Evolutionary conservation across 176 grass and related monocot species (phyloP).

Genomic region (Oryza punctata): DNA sequence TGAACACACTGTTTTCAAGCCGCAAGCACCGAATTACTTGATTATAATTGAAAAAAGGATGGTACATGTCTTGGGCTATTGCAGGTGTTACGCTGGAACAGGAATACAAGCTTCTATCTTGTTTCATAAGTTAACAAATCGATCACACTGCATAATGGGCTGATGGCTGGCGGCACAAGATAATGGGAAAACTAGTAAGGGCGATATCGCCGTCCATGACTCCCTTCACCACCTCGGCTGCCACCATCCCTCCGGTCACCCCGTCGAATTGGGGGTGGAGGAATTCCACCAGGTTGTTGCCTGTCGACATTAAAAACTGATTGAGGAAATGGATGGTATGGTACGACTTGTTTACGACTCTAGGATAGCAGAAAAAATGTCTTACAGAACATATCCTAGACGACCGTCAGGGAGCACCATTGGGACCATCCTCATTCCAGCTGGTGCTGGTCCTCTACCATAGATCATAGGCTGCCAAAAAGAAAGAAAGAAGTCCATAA

Average conservation of each 20-base stretch:
- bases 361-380: background rate
- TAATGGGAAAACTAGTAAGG: conserved; percentile 42
- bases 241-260: conserved; percentile 58
- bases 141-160: background rate
- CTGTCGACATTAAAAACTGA: conserved; percentile 38
- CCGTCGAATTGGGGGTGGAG: conserved; percentile 52
- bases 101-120: background rate
- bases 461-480: conserved; percentile 89
- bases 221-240: conserved; percentile 51
- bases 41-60: background rate
- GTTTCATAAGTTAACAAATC: background rate
- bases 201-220: conserved; percentile 56
- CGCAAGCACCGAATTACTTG: background rate
- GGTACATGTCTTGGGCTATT: background rate
- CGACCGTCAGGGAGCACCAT: conserved; percentile 98
- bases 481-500: background rate
- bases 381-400: conserved; percentile 95
- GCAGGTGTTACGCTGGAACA: background rate
- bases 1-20: background rate
- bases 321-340: background rate
- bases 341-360: background rate
- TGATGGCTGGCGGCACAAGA: background rate
- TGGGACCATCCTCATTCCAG: conserved; percentile 98
- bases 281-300: conserved; percentile 79
- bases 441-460: conserved; percentile 87